Base-by-base conservation (phyloP, 306 rosid species). In the Lupinus albus region DNA sequence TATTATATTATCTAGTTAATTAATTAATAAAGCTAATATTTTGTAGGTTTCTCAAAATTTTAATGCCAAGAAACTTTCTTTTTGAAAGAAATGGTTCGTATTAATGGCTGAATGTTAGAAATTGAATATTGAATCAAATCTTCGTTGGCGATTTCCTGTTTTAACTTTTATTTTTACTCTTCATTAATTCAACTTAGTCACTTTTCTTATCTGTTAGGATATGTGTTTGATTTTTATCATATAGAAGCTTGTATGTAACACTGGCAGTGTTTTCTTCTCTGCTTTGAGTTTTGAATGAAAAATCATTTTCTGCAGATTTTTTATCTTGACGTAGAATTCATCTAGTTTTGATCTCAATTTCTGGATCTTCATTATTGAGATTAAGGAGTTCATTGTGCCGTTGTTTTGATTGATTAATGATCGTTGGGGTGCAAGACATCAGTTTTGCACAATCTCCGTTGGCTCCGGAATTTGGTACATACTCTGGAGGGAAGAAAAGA, bases 381-480 rank as follows among this genome's bases (percentile, higher is more conserved):
- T 44, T 63, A 14, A 17, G 5, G 8, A 47, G 15, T 17, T 45
- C 30, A 7, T 28, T 56, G 46, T 8, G 12, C 17, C 66, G n/a
- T 14, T 28, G 53, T 46, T 48, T 11, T 13, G 18, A 50, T 12
- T 16, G 64, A 68, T 89, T 87, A 50, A 90, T 90, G 99, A 80
- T 88, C 60, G 58, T 75, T 76, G 76, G 65, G 83, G 81, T 64
- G 35, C 16, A 11, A 47, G 70, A 4, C 41, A 68, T 75, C 68
- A 41, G 56, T 71, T 54, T 61, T 11, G 2, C 46, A 25, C 77
- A 17, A 16, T 76, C 73, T 62, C 55, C 60, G 9, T 79, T 73
- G 74, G 85, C 80, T 70, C 62, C 64, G 79, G 90, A 75, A 82
- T 63, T 87, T 75, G 85, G 87, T 76, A 47, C 25, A 74, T 78